phyloP scores from a whole-genome alignment of 192 early-diverging fungal genomes.

The Backusella circina region DNA sequence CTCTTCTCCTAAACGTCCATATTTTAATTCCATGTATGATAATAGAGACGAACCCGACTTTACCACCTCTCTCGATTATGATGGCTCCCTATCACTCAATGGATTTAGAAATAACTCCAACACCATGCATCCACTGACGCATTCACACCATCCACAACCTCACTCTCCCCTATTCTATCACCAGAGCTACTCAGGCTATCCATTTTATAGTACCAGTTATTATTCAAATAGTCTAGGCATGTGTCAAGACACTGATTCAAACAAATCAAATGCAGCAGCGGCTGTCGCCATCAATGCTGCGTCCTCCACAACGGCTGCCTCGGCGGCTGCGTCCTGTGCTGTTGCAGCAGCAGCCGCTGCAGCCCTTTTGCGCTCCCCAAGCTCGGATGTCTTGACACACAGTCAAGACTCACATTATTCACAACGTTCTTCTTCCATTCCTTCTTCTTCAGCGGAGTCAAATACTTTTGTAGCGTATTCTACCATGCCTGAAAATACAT shows the following conservation, averaged over 20 bases:
- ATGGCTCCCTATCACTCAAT: neutral
- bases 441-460: neutral
- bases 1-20: neutral
- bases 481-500: conserved; percentile 5
- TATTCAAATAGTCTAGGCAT: conserved; percentile 6
- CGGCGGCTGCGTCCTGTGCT: neutral
- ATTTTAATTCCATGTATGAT: conserved; percentile 8
- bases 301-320: neutral
- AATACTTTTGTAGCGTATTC: neutral
- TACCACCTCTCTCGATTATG: neutral
- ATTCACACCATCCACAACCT: conserved; percentile 5
- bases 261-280: neutral
- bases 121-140: conserved; percentile 2
- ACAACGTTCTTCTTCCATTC: neutral
- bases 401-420: conserved; percentile 2
- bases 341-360: neutral
- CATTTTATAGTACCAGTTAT: conserved; percentile 5
- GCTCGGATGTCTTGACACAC: neutral
- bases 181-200: conserved; percentile 8
- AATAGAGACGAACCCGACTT: neutral
- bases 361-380: neutral
- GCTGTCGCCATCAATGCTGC: conserved; percentile 8
- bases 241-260: conserved; percentile 6
- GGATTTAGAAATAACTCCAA: neutral
- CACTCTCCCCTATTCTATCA: conserved; percentile 9